A percentile compares a stretch with the other conserved stretches of the same genome.
These are phyloP conservation scores for Paxillus ammoniavirescens DNA, from an alignment of 768 basidiomycete species.

Conservation along the genomic window DNA sequence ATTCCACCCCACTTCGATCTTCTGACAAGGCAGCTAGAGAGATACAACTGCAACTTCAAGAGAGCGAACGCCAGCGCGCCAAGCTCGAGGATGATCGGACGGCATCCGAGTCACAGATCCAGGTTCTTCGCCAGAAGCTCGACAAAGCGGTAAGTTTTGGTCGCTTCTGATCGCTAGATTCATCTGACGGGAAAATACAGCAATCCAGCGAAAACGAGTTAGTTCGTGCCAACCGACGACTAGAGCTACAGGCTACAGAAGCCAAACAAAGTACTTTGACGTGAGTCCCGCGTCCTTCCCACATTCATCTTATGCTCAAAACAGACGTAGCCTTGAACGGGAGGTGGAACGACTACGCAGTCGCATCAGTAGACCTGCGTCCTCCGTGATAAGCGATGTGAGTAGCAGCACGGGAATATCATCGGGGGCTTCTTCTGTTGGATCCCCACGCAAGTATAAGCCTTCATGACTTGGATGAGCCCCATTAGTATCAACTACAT, in stretches of 20 bases:
- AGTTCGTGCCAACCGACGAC: slow-evolving; percentile 68
- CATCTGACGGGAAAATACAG: slow-evolving; percentile 33
- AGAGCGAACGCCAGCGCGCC: slow-evolving; percentile 58
- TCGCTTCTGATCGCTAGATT: neutral
- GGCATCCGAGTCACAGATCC: slow-evolving; percentile 56
- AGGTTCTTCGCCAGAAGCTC: slow-evolving; percentile 54
- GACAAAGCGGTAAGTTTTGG: slow-evolving; percentile 54
- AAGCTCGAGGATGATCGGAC: slow-evolving; percentile 68
- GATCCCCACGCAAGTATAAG: slow-evolving; percentile 30
- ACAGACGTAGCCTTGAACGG: slow-evolving; percentile 49
- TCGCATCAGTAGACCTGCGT: slow-evolving; percentile 58
- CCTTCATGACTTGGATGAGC: slow-evolving; percentile 11
- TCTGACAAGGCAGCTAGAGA: slow-evolving; percentile 53
- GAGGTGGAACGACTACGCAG: slow-evolving; percentile 70
- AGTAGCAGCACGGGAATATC: slow-evolving; percentile 3
- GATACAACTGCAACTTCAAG: slow-evolving; percentile 50
- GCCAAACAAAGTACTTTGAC: slow-evolving; percentile 67
- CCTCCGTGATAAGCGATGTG: slow-evolving; percentile 31
- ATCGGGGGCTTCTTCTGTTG: slow-evolving; percentile 23
- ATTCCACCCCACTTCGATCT: slow-evolving; percentile 33
- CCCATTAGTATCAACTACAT: neutral
- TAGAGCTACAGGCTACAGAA: slow-evolving; percentile 74
- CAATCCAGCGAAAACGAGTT: slow-evolving; percentile 70
- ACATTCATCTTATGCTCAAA: slow-evolving; percentile 1
- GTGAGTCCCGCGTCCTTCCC: slow-evolving; percentile 38